These are phyloP conservation scores for Botrytis paeoniae DNA, from an alignment of 2,329 filamentous ascomycete genomes.

Conservation along the genomic window DNA sequence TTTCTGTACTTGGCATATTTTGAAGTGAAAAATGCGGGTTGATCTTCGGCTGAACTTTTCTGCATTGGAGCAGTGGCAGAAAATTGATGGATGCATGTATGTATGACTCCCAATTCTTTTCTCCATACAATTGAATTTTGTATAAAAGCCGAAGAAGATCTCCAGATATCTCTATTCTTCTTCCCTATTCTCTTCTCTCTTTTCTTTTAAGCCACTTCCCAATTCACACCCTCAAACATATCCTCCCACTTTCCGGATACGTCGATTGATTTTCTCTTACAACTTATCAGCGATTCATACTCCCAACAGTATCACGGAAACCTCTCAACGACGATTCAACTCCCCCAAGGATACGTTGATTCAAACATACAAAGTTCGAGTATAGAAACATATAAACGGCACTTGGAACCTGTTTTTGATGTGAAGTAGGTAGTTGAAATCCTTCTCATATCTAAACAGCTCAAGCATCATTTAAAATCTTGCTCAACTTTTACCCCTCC, in stretches of 20 bases:
- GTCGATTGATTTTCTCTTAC: neutral
- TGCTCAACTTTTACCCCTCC: conserved; percentile 11
- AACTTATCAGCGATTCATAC: neutral
- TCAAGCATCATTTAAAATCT: conserved; percentile 11
- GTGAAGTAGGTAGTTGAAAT: conserved; percentile 17
- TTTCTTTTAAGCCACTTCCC: neutral
- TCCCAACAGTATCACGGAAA: neutral
- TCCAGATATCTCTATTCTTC: neutral
- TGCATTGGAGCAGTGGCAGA: neutral
- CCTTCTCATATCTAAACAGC: conserved; percentile 4
- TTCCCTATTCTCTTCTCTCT: neutral
- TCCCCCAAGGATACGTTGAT: neutral
- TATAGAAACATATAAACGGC: neutral
- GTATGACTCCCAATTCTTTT: neutral
- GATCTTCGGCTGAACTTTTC: neutral
- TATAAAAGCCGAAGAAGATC: neutral
- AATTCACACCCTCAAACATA: neutral
- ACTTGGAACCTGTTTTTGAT: conserved; percentile 10
- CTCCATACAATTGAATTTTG: neutral
- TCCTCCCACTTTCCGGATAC: too few relatives aligned
- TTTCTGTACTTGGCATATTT: neutral
- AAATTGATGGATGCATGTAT: neutral
- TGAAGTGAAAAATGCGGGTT: neutral
- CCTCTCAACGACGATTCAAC: neutral
- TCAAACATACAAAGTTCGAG: neutral